phyloP scores from a whole-genome alignment of 2,329 filamentous ascomycete species.

The Beauveria sp. region DNA sequence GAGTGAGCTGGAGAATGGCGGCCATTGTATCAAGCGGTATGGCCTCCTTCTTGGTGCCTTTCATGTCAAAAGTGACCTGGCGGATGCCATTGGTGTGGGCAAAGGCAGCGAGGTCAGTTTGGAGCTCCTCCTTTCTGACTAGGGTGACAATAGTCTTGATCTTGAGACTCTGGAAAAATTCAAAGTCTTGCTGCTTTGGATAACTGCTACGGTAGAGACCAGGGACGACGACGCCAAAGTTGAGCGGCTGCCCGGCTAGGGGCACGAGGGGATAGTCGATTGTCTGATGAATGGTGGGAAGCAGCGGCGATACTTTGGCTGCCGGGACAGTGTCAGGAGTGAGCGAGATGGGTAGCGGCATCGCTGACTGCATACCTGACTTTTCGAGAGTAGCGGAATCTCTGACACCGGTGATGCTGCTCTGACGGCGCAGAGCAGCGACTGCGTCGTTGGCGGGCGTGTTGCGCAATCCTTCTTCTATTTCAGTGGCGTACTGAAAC shows the following conservation, averaged over 20 bases:
- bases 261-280: slow-evolving; percentile 17
- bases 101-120: slow-evolving; percentile 50
- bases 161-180: slow-evolving; percentile 58
- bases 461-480: slow-evolving; percentile 17
- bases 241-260: slow-evolving; percentile 43
- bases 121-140: slow-evolving; percentile 52
- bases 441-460: neutral
- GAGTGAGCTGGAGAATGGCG: slow-evolving; percentile 61
- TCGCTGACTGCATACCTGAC: slow-evolving; percentile 1
- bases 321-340: neutral
- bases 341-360: neutral
- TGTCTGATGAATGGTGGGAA: neutral
- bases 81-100: slow-evolving; percentile 59
- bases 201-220: slow-evolving; percentile 79
- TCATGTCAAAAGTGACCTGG: slow-evolving; percentile 69
- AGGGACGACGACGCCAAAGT: slow-evolving; percentile 69
- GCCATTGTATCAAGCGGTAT: slow-evolving; percentile 62
- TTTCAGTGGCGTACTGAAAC: slow-evolving; percentile 16
- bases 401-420: neutral
- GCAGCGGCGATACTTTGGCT: neutral
- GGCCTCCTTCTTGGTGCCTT: slow-evolving; percentile 77
- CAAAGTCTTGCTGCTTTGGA: slow-evolving; percentile 62
- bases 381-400: slow-evolving; percentile 3
- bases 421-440: slow-evolving; percentile 1
- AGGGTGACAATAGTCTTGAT: slow-evolving; percentile 73